A percentile compares a stretch with the other conserved stretches of the same genome.
Conservation (phyloP, 805 yeast genomes). For the Candida hispaniensis region DNA sequence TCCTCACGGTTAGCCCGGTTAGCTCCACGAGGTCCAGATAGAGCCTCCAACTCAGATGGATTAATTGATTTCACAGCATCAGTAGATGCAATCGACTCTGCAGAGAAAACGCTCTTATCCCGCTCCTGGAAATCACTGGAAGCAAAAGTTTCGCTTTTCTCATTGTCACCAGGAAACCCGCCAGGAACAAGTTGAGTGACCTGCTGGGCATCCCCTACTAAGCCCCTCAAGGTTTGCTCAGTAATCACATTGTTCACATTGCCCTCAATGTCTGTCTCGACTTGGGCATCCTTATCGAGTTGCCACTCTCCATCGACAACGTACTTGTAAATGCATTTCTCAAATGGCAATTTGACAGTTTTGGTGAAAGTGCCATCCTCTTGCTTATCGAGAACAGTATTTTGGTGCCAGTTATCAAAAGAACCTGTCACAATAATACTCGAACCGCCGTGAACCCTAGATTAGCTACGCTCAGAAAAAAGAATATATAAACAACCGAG, state of each 20-base stretch:
- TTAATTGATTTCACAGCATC: too few species aligned
- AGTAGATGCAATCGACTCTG: too few species aligned
- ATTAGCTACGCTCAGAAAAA: too few species aligned
- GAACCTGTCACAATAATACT: conserved; percentile 49
- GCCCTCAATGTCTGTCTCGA: conserved; percentile 19
- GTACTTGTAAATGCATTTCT: conserved; percentile 38
- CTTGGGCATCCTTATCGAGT: conserved; percentile 29
- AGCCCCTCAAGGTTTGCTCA: neutral
- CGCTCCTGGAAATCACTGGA: too few species aligned
- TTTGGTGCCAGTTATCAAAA: conserved; percentile 47
- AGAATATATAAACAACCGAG: too few species aligned
- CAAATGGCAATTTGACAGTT: conserved; percentile 24
- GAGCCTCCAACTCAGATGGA: conserved; percentile 1
- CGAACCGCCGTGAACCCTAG: conserved; percentile 20
- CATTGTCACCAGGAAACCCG: conserved; percentile 6
- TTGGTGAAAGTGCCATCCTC: conserved; percentile 27
- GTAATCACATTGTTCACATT: conserved; percentile 17
- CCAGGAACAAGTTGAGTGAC: conserved; percentile 14
- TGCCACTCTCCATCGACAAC: conserved; percentile 54
- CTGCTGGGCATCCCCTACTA: conserved; percentile 13
- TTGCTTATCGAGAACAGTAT: conserved; percentile 39
- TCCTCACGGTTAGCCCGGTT: neutral
- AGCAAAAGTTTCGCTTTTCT: too few species aligned
- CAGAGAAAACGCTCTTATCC: too few species aligned
- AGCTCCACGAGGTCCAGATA: neutral